Base-by-base conservation (phyloP, 345 rosid species). In the Euclidium syriacum region DNA sequence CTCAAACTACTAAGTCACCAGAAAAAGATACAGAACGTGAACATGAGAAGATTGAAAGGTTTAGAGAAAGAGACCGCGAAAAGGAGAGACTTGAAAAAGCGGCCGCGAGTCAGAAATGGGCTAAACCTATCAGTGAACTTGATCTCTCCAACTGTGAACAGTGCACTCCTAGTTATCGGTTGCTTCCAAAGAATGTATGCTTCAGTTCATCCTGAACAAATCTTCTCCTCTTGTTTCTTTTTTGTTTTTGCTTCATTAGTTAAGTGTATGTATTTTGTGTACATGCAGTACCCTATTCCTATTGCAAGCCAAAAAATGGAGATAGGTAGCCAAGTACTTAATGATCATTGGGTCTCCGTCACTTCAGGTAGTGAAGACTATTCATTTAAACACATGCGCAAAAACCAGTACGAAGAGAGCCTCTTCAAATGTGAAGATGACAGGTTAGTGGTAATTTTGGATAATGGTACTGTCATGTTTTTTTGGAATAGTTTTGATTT, bases 331-430 rank as follows among this genome's bases (percentile, higher is more conserved):
- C 81, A 78, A 73, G 96, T 94, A 43, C 82, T 94, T 72, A 94
- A 94, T 79, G 96, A 94, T 67, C 80, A 85, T 77, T 94, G 97
- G 99, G 97, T 90, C 47, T 90, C 99, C 25, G 96, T 94, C 38
- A 90, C 99, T 64, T 94, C 97, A 57, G 99, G 99, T 68, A 94
- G 99, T 81, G 99, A 90, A 77, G 99, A 94, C 77, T 94, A 94
- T 85, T 89, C 99, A 42, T 94, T 94, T 56, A 94, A 90, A 70
- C 99, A 94, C 77, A 90, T 90, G 99, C 90, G 96, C 43, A 94
- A 90, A 80, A 94, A 94, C 72, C 99, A 90, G 72, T 94, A 94
- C 65, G 99, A 90, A 80, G 99, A 94, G 77, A 87, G 95, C 76
- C 79, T 94, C 56, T 94, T 94, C 64, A 79, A 85, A 5, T 90